Evolutionary conservation across 192 early-diverging fungal species (phyloP).

Genomic region (Umbelopsis vinacea): DNA sequence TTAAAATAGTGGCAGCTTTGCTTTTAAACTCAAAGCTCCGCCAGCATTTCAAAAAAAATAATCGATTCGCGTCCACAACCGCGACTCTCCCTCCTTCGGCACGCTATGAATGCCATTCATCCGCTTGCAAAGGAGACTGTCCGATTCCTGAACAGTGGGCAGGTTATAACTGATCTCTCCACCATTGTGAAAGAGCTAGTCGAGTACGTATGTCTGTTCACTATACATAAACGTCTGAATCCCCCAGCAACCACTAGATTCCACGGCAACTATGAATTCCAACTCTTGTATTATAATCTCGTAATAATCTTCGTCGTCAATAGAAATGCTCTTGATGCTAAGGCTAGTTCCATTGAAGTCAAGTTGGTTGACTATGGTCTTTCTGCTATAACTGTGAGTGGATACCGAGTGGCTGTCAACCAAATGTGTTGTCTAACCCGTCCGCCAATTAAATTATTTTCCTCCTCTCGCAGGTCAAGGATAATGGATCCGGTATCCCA

Average conservation of each 20-base stretch:
- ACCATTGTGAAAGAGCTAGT: conserved; percentile 45
- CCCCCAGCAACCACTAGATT: background rate
- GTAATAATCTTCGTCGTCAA: too few species aligned
- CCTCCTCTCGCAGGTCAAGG: conserved; percentile 33
- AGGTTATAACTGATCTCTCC: conserved; percentile 42
- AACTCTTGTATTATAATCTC: background rate
- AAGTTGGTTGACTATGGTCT: conserved; percentile 42
- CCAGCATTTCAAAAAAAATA: background rate
- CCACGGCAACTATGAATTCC: background rate
- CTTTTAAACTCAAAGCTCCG: too few species aligned
- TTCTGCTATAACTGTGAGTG: conserved; percentile 35
- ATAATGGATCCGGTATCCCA: conserved; percentile 45
- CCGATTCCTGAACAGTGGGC: conserved; percentile 39
- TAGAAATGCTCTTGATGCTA: conserved; percentile 49
- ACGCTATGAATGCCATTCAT: conserved; percentile 22
- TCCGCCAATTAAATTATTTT: background rate
- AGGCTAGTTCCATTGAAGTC: conserved; percentile 41
- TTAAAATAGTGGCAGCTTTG: too few species aligned
- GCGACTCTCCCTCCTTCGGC: background rate
- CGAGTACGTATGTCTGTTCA: conserved; percentile 34
- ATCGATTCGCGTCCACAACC: background rate
- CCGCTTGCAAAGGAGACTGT: conserved; percentile 35
- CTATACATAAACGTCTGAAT: background rate
- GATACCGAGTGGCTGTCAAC: background rate
- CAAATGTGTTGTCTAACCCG: too few species aligned